A percentile compares a stretch with the other conserved stretches of the same genome.
Conservation (phyloP, 306 rosid genomes). For the Trichosanthes cucumerina region DNA sequence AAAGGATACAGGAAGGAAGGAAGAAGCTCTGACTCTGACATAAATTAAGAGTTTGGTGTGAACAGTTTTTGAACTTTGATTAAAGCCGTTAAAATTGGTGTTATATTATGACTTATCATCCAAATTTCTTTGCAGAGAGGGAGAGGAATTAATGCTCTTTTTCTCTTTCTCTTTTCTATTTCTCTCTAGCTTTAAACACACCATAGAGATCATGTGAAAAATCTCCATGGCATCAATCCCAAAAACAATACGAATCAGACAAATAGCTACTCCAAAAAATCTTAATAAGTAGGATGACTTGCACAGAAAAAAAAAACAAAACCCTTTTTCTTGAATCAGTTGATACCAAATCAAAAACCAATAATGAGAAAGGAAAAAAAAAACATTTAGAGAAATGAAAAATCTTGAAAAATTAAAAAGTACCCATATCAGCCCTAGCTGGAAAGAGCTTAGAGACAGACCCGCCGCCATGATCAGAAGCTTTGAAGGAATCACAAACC, state of each 20-base stretch:
- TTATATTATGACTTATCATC: not conserved
- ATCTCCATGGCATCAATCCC: slow-evolving; percentile 6
- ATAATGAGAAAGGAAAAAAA: not conserved
- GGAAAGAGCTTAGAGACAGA: not conserved
- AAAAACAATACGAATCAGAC: slow-evolving; percentile 1
- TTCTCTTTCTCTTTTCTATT: not conserved
- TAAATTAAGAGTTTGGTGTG: slow-evolving; percentile 1
- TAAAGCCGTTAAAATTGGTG: slow-evolving; percentile 8
- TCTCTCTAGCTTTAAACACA: not conserved
- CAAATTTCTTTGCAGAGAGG: not conserved
- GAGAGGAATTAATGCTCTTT: not conserved
- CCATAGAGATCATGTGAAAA: not conserved
- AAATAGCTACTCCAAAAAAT: not conserved
- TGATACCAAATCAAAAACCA: not conserved
- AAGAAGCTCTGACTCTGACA: not conserved
- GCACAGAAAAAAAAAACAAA: not conserved
- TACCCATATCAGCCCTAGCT: not conserved
- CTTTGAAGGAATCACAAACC: not conserved
- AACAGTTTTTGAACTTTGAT: not conserved
- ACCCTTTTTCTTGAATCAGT: not conserved
- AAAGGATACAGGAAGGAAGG: not conserved
- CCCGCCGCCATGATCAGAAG: not conserved
- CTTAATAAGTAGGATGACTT: not conserved
- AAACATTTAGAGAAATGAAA: not conserved
- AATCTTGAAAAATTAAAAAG: not conserved